Base-by-base conservation (phyloP, 2,329 filamentous ascomycete genomes). In the Epichloe aotearoae region DNA sequence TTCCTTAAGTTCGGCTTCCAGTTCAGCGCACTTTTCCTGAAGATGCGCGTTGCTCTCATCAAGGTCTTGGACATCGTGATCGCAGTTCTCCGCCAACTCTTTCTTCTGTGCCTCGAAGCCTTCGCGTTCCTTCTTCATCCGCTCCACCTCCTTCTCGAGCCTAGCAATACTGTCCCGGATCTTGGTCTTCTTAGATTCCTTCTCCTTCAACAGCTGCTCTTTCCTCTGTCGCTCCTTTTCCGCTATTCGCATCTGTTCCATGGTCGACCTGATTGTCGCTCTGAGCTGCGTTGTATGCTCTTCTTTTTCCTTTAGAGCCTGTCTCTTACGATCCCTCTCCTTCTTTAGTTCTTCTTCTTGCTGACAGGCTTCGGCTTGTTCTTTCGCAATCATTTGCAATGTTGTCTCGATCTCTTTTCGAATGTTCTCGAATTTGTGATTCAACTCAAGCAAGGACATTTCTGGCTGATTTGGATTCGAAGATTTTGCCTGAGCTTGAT, bases 261-360 rank as follows among this genome's bases (percentile, higher is more conserved):
- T 88, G 5, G 90, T 80, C 44, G 79, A 80, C 49, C 87, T 83
- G 49, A 94, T 83, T 62, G 91, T 84, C 55, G 84, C 84, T 61
- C 86, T 88, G 50, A 96, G 69, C 61, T 89, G 88, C 43, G 87
- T 83, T 46, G 88, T 96, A 47, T 83, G 86, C 60, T 94, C 88
- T 56, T 97, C 91, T 65, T 94, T 95, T 61, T 95, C 88, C 63
- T 87, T 93, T 50, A 93, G 74, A 19, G 83, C 76, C 54, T 84
- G 83, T 59, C 79, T 83, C 64, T 95, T 82, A 47, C 84, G 78
- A 57, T 94, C 87, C 53, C 88, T 84, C 59, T 95, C 88, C 52
- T 82, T 82, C 50, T 83, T 80, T 34, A 95, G 64, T 43, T 86
- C 80, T 39, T 80, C 77, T 56, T 87, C 69, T 49, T 79, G 69